Conservation (phyloP, 192 early-diverging fungal genomes). For the Rhizoclosmatium sp. region DNA sequence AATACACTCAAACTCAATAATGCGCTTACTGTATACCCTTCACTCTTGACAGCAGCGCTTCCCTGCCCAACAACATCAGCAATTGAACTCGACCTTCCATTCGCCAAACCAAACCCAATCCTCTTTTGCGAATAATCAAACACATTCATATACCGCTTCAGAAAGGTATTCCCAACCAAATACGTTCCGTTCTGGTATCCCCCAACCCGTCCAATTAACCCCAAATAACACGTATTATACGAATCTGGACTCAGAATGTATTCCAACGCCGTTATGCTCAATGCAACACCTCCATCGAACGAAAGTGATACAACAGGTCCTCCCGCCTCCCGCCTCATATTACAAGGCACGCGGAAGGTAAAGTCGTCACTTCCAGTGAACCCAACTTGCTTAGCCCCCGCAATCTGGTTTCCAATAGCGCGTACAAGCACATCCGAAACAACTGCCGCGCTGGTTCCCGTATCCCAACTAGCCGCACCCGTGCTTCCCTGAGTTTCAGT, state of each 20-base stretch:
- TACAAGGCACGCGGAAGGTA: slow-evolving; percentile 21
- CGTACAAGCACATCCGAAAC: slow-evolving; percentile 2
- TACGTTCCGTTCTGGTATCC: slow-evolving; percentile 29
- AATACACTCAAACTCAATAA: not conserved
- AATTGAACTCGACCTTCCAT: not conserved
- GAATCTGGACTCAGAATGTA: not conserved
- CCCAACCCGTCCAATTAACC: not conserved
- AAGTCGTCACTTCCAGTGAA: not conserved
- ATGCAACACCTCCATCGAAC: slow-evolving; percentile 17
- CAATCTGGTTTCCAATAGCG: not conserved
- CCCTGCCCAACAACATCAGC: not conserved
- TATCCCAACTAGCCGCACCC: slow-evolving; percentile 29
- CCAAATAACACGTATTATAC: not conserved
- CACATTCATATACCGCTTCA: slow-evolving; percentile 31
- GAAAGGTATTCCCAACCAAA: slow-evolving; percentile 25
- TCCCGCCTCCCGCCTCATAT: not conserved
- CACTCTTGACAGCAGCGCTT: not conserved
- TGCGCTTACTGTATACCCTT: not conserved
- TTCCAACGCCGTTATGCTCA: slow-evolving; percentile 31
- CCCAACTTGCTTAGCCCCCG: not conserved
- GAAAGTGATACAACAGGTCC: slow-evolving; percentile 21
- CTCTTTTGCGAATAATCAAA: slow-evolving; percentile 20
- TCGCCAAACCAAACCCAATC: slow-evolving; percentile 25
- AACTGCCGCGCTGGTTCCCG: slow-evolving; percentile 21
- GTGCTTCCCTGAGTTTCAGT: slow-evolving; percentile 12